phyloP scores from a whole-genome alignment of 1,284 basidiomycete species.

The Puccinia novopanici region DNA sequence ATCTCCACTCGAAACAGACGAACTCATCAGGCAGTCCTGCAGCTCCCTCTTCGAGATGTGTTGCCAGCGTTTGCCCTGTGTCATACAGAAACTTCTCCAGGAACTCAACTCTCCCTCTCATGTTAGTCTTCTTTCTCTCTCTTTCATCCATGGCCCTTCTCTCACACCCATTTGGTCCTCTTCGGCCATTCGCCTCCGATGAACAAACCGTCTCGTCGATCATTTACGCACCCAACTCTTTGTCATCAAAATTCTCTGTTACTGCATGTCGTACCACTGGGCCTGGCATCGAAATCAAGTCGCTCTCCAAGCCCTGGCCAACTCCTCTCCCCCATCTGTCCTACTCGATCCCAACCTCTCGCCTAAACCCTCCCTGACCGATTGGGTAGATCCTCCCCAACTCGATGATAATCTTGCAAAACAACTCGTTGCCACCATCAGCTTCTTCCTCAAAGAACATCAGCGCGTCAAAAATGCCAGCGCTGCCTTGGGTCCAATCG shows the following conservation, averaged over 20 bases:
- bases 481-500: slow-evolving; percentile 33
- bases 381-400: slow-evolving; percentile 71
- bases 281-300: slow-evolving; percentile 56
- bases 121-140: slow-evolving; percentile 5
- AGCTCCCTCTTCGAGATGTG: slow-evolving; percentile 51
- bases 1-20: slow-evolving; percentile 48
- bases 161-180: neutral
- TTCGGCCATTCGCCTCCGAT: slow-evolving; percentile 53
- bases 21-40: slow-evolving; percentile 48
- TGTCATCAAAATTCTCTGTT: slow-evolving; percentile 76
- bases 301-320: slow-evolving; percentile 53
- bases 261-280: slow-evolving; percentile 78
- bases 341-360: neutral
- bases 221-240: slow-evolving; percentile 86
- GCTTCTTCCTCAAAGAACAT: slow-evolving; percentile 73
- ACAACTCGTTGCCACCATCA: slow-evolving; percentile 79
- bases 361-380: slow-evolving; percentile 12
- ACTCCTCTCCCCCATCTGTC: slow-evolving; percentile 55
- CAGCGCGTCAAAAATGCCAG: slow-evolving; percentile 56
- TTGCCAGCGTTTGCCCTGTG: slow-evolving; percentile 43
- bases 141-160: too few relatives aligned
- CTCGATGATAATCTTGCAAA: slow-evolving; percentile 83
- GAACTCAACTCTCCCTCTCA: slow-evolving; percentile 50
- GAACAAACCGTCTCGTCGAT: slow-evolving; percentile 66
- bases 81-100: slow-evolving; percentile 50